Evolutionary conservation across 208 protist genomes (phyloP).

Genomic region (Crithidia fasciculata): DNA sequence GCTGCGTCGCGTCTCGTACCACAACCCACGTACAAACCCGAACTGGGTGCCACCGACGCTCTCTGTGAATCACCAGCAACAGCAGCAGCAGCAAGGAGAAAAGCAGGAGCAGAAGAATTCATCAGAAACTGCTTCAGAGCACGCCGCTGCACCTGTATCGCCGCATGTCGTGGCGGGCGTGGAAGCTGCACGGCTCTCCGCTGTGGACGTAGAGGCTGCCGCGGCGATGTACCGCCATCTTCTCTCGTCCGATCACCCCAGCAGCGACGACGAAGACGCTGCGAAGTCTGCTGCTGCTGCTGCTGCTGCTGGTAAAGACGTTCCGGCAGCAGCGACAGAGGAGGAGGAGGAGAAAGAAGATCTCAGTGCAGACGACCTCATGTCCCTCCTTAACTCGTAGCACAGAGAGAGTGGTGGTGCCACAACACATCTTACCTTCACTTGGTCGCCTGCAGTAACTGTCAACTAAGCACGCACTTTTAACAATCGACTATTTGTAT

Average conservation of each 20-base stretch:
- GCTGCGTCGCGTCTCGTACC: constrained; percentile 70
- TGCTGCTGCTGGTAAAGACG: too few species aligned
- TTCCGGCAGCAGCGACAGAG: background rate
- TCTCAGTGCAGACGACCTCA: constrained; percentile 15
- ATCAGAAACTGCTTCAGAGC: background rate
- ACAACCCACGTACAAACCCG: constrained; percentile 80
- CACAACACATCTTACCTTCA: too few species aligned
- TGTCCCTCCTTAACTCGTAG: constrained; percentile 22
- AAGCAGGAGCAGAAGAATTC: background rate
- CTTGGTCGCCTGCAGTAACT: too few species aligned
- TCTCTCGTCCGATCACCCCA: background rate
- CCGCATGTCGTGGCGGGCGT: background rate
- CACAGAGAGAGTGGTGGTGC: too few species aligned
- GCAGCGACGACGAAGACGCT: background rate
- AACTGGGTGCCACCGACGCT: constrained; percentile 72
- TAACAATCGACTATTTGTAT: too few species aligned
- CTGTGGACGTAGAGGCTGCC: constrained; percentile 21
- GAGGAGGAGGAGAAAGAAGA: constrained; percentile 22
- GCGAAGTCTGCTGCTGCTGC: too few species aligned
- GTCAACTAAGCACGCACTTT: too few species aligned
- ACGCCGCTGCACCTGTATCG: background rate
- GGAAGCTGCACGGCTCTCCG: background rate
- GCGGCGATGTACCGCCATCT: constrained; percentile 23
- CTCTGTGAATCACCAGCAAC: constrained; percentile 33
- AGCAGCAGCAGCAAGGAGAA: background rate